These are phyloP conservation scores for Trametes pubescens DNA, from an alignment of 1,284 basidiomycete genomes.

Conservation along the genomic window DNA sequence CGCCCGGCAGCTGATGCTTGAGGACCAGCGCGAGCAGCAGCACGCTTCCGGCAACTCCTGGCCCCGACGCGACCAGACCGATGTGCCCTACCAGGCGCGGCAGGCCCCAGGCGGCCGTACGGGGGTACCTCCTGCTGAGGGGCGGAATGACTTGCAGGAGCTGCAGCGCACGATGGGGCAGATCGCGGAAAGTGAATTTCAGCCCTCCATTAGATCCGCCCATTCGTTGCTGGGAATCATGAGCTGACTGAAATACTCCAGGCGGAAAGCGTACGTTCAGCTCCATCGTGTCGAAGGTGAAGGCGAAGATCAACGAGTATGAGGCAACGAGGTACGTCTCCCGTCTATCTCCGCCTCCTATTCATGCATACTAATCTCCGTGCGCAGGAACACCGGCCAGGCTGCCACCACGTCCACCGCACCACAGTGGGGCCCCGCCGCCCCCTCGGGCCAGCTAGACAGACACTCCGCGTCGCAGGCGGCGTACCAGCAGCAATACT, in stretches of 20 bases:
- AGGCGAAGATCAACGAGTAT: conserved; percentile 81
- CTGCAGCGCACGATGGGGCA: conserved; percentile 76
- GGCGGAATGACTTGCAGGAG: conserved; percentile 63
- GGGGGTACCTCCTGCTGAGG: conserved; percentile 20
- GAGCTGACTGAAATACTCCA: conserved; percentile 37
- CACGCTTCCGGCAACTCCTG: conserved; percentile 38
- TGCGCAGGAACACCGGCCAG: conserved; percentile 22
- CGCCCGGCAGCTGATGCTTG: conserved; percentile 71
- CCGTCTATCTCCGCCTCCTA: conserved; percentile 1
- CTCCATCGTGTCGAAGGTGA: conserved; percentile 74
- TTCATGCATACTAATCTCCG: neutral
- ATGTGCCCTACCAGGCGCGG: conserved; percentile 37
- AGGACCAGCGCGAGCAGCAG: conserved; percentile 61
- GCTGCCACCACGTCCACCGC: conserved; percentile 20
- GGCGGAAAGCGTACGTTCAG: conserved; percentile 82
- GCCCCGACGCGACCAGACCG: conserved; percentile 34
- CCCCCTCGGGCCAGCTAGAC: conserved; percentile 31
- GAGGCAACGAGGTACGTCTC: conserved; percentile 54
- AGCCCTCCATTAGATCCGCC: no score
- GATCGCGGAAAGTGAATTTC: conserved; percentile 70
- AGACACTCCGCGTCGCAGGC: conserved; percentile 37
- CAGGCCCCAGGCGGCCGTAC: conserved; percentile 31
- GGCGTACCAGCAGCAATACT: conserved; percentile 35
- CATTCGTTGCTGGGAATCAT: no score
- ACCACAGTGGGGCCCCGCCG: conserved; percentile 32